A percentile compares a stretch with the other conserved stretches of the same genome.
phyloP scores from a whole-genome alignment of 1,284 basidiomycete genomes.

The Cryptococcus sp. region DNA sequence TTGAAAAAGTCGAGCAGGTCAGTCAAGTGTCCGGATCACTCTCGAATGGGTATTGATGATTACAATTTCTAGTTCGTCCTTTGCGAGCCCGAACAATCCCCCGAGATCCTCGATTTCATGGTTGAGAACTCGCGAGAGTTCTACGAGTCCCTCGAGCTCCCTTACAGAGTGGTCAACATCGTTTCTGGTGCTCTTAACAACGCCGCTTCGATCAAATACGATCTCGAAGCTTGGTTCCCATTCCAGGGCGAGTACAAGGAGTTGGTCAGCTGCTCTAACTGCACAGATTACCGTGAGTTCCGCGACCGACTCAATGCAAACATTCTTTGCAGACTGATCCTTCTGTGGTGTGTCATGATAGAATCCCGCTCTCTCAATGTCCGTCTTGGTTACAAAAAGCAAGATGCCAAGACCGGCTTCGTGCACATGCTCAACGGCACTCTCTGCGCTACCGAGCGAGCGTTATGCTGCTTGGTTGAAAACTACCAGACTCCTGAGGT shows the following conservation, averaged over 20 bases:
- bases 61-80: constrained; percentile 71
- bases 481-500: constrained; percentile 97
- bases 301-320: not conserved
- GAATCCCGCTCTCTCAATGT: constrained; percentile 89
- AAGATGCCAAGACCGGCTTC: constrained; percentile 83
- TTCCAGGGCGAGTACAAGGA: constrained; percentile 98
- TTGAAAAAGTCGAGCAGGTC: constrained; percentile 91
- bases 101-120: constrained; percentile 93
- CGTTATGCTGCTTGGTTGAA: constrained; percentile 96
- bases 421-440: constrained; percentile 99
- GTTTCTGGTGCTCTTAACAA: constrained; percentile 96
- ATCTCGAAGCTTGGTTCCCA: constrained; percentile 99
- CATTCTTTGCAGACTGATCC: no score
- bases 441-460: constrained; percentile 92
- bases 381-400: constrained; percentile 81
- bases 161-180: constrained; percentile 93
- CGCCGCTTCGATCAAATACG: constrained; percentile 95
- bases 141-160: constrained; percentile 88
- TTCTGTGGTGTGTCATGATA: constrained; percentile 42
- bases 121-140: constrained; percentile 85
- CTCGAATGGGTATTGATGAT: not conserved
- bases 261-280: constrained; percentile 86
- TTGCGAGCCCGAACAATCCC: constrained; percentile 89
- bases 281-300: constrained; percentile 87
- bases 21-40: constrained; percentile 6